Evolutionary conservation across 257 asterid species (phyloP), one percentile per base, ranked within the genome.

Genomic region (Nicotiana undulata): DNA sequence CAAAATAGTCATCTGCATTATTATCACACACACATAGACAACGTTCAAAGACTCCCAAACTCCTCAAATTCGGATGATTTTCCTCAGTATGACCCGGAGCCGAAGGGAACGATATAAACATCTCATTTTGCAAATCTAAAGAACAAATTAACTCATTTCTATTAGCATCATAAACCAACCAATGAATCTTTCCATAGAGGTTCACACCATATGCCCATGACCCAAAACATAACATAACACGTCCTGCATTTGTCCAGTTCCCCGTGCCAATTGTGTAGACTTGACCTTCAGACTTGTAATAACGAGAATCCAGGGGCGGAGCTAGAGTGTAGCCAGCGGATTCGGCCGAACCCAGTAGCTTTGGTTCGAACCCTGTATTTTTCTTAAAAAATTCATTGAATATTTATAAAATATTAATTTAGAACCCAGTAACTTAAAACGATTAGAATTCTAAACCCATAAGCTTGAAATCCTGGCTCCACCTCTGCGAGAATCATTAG

Each of bases 101-200:
- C 10, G 53, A 26, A 5, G 84, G 80, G 7, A 86, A 82, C 2
- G 87, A 83, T 20, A 40, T 59, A 63, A 91, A 88, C 51, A 44
- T 1, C 86, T 89, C 96, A 9, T 34, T 78, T 59, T 89, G 87
- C 1, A 93, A 90, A 81, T 89, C 88, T 37, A 91, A 88, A 37
- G 90, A 85, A 1, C 91, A 89, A 53, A 92, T 84, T 53, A 85
- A 63, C 64, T 91, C 93, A 2, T 11, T 3, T 8, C 82, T 68
- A 16, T 82, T 68, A 40, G 81, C 76, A 83, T 91, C 92, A n/a
- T 26, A 37, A 17, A 86, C 80, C 81, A 89, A 75, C 94, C 96
- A 91, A 40, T 91, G 93, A n/a, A 90, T 81, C 20, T 84, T 86
- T 0, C 88, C 88, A 9, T 81, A 68, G 52, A 89, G 55, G 40